A percentile compares a stretch with the other conserved stretches of the same genome.
These are phyloP conservation scores for Penicillium fuscoglaucum DNA, from an alignment of 2,329 filamentous ascomycete species.

Conservation along the genomic window DNA sequence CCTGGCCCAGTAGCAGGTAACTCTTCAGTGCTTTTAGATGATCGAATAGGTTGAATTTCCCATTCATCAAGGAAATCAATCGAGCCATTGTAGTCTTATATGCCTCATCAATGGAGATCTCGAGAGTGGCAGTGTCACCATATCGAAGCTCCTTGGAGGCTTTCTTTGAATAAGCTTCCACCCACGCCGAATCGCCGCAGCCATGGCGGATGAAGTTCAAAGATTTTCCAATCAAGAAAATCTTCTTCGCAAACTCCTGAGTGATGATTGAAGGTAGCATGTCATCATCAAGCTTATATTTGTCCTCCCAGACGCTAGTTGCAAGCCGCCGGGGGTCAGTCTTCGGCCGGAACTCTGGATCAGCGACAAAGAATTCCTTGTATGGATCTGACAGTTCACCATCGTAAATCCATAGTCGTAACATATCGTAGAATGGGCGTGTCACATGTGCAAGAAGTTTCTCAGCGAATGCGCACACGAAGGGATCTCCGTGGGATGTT, in stretches of 20 bases:
- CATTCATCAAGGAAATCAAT: constrained; percentile 87
- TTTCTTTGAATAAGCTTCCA: constrained; percentile 89
- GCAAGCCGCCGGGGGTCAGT: constrained; percentile 55
- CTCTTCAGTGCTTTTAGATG: constrained; percentile 90
- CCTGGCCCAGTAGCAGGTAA: constrained; percentile 90
- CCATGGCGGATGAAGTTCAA: constrained; percentile 97
- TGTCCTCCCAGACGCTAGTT: constrained; percentile 96
- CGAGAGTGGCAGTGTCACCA: constrained; percentile 86
- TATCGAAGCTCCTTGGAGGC: constrained; percentile 90
- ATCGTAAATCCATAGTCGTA: constrained; percentile 97
- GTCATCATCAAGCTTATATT: constrained; percentile 79
- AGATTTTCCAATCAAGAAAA: constrained; percentile 96
- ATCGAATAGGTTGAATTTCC: constrained; percentile 91
- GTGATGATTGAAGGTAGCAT: constrained; percentile 96
- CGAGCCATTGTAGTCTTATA: constrained; percentile 98
- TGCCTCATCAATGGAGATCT: constrained; percentile 91
- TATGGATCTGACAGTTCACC: constrained; percentile 97
- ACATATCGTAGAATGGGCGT: constrained; percentile 92
- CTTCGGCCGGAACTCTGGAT: constrained; percentile 64
- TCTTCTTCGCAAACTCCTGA: constrained; percentile 89
- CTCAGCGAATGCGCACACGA: constrained; percentile 90
- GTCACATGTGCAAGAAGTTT: constrained; percentile 83
- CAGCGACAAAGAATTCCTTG: constrained; percentile 89
- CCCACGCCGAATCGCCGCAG: constrained; percentile 91
- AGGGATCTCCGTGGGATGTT: constrained; percentile 89